phyloP scores from a whole-genome alignment of 2,329 filamentous ascomycete genomes.

The Claviceps maximensis region DNA sequence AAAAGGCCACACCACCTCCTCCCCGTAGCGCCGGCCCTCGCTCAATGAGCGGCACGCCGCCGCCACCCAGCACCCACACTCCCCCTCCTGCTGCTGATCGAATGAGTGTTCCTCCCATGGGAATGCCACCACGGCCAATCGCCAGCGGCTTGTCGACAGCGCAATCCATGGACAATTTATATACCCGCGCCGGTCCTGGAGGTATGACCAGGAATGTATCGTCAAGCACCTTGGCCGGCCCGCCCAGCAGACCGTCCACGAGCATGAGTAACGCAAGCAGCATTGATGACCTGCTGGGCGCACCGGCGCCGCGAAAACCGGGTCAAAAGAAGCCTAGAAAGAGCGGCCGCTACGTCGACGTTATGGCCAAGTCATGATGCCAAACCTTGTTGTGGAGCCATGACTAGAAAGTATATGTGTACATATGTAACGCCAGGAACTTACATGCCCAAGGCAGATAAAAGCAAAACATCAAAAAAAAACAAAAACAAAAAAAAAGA shows the following conservation, averaged over 20 bases:
- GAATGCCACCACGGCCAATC: constrained; percentile 12
- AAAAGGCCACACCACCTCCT: constrained; percentile 63
- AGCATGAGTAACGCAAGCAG: constrained; percentile 85
- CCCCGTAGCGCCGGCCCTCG: constrained; percentile 47
- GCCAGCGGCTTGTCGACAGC: constrained; percentile 1
- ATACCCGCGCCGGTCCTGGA: constrained; percentile 24
- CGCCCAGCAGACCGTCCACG: constrained; percentile 58
- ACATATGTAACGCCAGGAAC: neutral
- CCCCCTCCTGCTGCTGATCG: constrained; percentile 18
- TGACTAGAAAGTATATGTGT: too few relatives aligned
- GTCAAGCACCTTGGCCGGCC: constrained; percentile 32
- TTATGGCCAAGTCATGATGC: constrained; percentile 57
- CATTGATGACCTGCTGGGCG: constrained; percentile 82
- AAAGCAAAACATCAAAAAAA: neutral
- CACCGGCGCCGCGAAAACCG: constrained; percentile 54
- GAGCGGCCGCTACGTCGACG: constrained; percentile 82
- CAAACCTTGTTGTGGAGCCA: neutral
- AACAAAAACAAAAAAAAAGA: neutral
- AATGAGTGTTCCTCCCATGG: constrained; percentile 20
- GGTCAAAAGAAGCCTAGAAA: constrained; percentile 61
- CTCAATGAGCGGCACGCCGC: constrained; percentile 40
- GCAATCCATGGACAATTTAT: constrained; percentile 13
- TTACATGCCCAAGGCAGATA: neutral
- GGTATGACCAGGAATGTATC: constrained; percentile 35
- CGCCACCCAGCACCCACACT: constrained; percentile 26